Evolutionary conservation across 2,329 filamentous ascomycete genomes (phyloP), one percentile per base, ranked within the genome.

Genomic region (Hymenoscyphus infarciens): DNA sequence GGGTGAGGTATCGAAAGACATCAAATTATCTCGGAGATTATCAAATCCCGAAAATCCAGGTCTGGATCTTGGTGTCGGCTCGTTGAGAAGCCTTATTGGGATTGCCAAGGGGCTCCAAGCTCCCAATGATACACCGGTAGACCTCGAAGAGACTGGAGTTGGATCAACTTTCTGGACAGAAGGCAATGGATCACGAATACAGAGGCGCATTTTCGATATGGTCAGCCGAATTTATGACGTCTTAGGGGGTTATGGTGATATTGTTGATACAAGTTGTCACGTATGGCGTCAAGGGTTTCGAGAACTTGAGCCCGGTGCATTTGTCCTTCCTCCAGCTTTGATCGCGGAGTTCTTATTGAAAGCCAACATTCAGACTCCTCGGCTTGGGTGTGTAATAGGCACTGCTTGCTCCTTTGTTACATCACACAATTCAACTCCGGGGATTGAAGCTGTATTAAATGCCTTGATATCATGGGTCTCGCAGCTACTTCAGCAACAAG

Each of bases 231-330:
- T 81, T 13, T 77, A 79, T n/a, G 74, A 79, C 59, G 73, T 83
- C 0, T 87, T 92, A 55, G 81, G 79, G 3, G 76, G 75, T 1
- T 86, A 83, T 62, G 82, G 85, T 25, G 91, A 93, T 67, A 82
- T 91, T 11, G 82, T 89, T 25, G 90, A 93, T 70, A 81, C 85
- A 3, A 85, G 88, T 38, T 95, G 91, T 75, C 82, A 81, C 62
- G 84, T 93, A 56, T 80, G 94, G 57, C 85, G 87, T 49, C 83
- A 86, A 22, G 91, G 91, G 0, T 93, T 93, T 70, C 87, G 87
- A 0, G 91, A 96, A 74, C 83, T 81, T 0, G 83, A 86, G 29
- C 84, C 88, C 2, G 91, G 91, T 0, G 89, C 90, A 0, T 94
- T 95, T 69, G 90, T 93, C 8, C 85, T 96, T 64, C 82, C 87